Conservation (phyloP, 768 basidiomycete genomes). For the Calocera cornea region DNA sequence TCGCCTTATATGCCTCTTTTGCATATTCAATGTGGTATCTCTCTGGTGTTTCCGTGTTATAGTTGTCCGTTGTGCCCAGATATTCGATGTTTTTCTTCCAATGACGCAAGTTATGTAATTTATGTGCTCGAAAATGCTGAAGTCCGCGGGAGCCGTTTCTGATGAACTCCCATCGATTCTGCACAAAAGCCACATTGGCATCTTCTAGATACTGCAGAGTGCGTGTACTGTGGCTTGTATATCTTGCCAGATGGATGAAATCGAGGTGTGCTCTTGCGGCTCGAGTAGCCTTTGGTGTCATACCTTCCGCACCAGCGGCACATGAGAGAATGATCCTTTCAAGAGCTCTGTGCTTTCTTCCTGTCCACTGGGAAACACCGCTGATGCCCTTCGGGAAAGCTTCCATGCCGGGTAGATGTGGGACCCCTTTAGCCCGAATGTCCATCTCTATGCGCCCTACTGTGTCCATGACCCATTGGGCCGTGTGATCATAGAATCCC, state of each 20-base stretch:
- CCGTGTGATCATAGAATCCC: slow-evolving; percentile 29
- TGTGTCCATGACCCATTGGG: slow-evolving; percentile 28
- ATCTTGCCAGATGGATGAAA: slow-evolving; percentile 21
- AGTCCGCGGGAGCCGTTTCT: slow-evolving; percentile 7
- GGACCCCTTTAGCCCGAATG: slow-evolving; percentile 19
- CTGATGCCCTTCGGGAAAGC: neutral
- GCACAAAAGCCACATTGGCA: neutral
- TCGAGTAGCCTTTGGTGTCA: neutral
- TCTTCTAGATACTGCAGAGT: neutral
- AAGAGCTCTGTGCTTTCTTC: neutral
- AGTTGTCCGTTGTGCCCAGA: slow-evolving; percentile 26
- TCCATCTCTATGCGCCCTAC: slow-evolving; percentile 26
- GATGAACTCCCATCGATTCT: slow-evolving; percentile 15
- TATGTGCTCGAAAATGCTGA: slow-evolving; percentile 29
- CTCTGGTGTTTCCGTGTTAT: slow-evolving; percentile 28
- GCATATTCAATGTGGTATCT: slow-evolving; percentile 34
- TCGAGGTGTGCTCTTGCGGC: slow-evolving; percentile 15
- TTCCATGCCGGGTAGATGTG: neutral
- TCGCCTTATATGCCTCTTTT: slow-evolving; percentile 26
- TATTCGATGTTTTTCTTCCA: slow-evolving; percentile 20
- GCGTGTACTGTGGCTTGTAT: slow-evolving; percentile 3
- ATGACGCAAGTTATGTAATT: slow-evolving; percentile 24
- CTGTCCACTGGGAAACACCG: neutral
- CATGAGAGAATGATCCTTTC: neutral
- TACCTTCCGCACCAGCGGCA: neutral